Evolutionary conservation across 371 early-diverging fungal genomes (phyloP).

Genomic region (Thermomucor indicae-seudaticae): DNA sequence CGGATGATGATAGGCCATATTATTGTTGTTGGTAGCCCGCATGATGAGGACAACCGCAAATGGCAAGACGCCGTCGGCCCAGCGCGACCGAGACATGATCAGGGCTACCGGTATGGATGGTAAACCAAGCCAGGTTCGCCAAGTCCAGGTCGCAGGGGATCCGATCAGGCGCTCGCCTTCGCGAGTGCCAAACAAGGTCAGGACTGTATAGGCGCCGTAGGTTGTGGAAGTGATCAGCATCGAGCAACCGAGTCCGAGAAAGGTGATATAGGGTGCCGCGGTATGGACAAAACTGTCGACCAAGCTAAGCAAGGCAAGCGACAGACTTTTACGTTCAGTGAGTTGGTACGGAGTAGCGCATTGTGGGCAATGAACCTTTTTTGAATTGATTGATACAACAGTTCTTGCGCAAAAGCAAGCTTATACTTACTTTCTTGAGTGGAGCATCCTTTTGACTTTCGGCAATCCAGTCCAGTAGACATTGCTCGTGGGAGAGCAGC

Average conservation of each 20-base stretch:
- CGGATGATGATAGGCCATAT: too few species aligned
- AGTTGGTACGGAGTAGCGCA: conserved; percentile 65
- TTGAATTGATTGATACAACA: background rate
- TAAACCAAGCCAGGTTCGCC: conserved; percentile 63
- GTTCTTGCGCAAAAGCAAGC: background rate
- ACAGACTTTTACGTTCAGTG: conserved; percentile 47
- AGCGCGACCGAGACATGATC: conserved; percentile 52
- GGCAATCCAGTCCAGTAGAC: conserved; percentile 73
- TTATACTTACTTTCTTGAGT: conserved; percentile 38
- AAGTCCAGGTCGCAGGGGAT: conserved; percentile 56
- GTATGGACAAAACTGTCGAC: conserved; percentile 56
- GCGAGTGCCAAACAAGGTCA: conserved; percentile 61
- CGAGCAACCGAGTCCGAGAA: conserved; percentile 61
- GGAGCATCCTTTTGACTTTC: conserved; percentile 63
- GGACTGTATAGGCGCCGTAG: conserved; percentile 66
- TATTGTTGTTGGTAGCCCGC: conserved; percentile 7
- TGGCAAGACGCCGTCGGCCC: conserved; percentile 36
- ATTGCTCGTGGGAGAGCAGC: conserved; percentile 67
- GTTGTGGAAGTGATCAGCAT: conserved; percentile 57
- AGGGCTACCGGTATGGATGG: conserved; percentile 64
- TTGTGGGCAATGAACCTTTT: conserved; percentile 71
- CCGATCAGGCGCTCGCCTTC: conserved; percentile 66
- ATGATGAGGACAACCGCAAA: conserved; percentile 25
- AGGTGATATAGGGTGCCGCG: conserved; percentile 61
- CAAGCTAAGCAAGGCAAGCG: conserved; percentile 46